Conservation (phyloP, 495 filamentous ascomycete species). For the Saxophila tyrrhenica region DNA sequence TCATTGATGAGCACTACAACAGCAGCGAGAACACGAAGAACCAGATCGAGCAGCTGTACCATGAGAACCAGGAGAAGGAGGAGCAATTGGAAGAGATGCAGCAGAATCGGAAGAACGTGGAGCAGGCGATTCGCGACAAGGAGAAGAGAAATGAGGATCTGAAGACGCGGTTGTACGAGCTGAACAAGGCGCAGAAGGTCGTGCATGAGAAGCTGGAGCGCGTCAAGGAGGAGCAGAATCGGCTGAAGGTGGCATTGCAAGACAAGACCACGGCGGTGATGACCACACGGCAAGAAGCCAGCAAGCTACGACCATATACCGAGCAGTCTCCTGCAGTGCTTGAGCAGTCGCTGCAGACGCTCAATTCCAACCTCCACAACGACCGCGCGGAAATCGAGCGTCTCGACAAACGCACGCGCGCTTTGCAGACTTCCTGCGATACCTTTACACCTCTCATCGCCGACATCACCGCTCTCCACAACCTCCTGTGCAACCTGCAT, state of each 20-base stretch:
- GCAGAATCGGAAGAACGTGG: slow-evolving; percentile 61
- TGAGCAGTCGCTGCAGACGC: slow-evolving; percentile 67
- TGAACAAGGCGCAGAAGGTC: slow-evolving; percentile 64
- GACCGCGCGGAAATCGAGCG: slow-evolving; percentile 78
- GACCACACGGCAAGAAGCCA: slow-evolving; percentile 58
- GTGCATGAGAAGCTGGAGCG: slow-evolving; percentile 68
- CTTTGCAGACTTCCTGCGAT: slow-evolving; percentile 84
- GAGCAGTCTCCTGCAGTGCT: slow-evolving; percentile 74
- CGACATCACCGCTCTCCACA: slow-evolving; percentile 75
- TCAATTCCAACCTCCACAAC: slow-evolving; percentile 58
- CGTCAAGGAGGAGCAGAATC: slow-evolving; percentile 57
- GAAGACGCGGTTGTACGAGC: slow-evolving; percentile 61
- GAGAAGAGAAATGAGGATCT: slow-evolving; percentile 73
- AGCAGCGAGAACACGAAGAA: slow-evolving; percentile 73
- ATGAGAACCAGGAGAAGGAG: slow-evolving; percentile 79
- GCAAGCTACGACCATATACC: slow-evolving; percentile 83
- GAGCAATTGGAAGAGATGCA: slow-evolving; percentile 69
- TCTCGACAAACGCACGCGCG: slow-evolving; percentile 72
- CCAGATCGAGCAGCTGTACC: slow-evolving; percentile 73
- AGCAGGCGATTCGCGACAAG: slow-evolving; percentile 68
- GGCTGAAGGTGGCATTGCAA: slow-evolving; percentile 60
- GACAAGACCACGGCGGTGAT: slow-evolving; percentile 60
- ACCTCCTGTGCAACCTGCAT: slow-evolving; percentile 77
- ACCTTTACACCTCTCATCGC: slow-evolving; percentile 71
- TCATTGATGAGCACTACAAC: slow-evolving; percentile 88